Conservation (phyloP, 225 moss, liverwort and hornwort genomes). For the Physcomitrium patens region DNA sequence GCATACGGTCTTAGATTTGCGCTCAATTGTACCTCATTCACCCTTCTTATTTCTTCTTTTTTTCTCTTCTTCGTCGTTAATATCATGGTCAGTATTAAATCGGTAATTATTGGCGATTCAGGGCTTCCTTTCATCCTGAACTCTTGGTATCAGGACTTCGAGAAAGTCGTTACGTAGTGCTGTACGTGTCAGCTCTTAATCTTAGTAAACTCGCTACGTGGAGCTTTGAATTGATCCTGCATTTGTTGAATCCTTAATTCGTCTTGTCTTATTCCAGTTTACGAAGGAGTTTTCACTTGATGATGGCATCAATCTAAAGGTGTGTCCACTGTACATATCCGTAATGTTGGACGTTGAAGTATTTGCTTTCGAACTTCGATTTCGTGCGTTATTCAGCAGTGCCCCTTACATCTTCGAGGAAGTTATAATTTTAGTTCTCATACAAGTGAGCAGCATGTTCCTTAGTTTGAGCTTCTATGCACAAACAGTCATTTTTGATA, state of each 20-base stretch:
- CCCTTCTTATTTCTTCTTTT: too few relatives aligned
- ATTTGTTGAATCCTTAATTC: neutral
- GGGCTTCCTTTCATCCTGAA: neutral
- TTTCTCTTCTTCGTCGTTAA: too few relatives aligned
- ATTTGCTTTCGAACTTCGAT: neutral
- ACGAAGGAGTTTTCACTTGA: conserved; percentile 46
- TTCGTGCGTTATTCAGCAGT: neutral
- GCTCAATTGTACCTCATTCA: too few relatives aligned
- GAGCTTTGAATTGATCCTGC: conserved; percentile 21
- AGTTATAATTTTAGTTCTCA: neutral
- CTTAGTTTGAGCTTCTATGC: neutral
- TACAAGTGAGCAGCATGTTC: too few relatives aligned
- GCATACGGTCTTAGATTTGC: neutral
- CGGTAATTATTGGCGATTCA: neutral
- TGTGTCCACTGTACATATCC: neutral
- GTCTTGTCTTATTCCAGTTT: conserved; percentile 22
- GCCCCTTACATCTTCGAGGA: neutral
- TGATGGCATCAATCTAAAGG: conserved; percentile 40
- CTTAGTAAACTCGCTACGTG: neutral
- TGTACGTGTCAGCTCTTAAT: neutral
- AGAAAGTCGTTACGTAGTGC: neutral
- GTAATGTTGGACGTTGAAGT: neutral
- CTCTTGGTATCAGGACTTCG: neutral
- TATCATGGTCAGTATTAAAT: neutral
- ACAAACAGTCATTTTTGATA: neutral